phyloP scores from a whole-genome alignment of 2,329 filamentous ascomycete genomes.

The Fusarium sulawesiense region DNA sequence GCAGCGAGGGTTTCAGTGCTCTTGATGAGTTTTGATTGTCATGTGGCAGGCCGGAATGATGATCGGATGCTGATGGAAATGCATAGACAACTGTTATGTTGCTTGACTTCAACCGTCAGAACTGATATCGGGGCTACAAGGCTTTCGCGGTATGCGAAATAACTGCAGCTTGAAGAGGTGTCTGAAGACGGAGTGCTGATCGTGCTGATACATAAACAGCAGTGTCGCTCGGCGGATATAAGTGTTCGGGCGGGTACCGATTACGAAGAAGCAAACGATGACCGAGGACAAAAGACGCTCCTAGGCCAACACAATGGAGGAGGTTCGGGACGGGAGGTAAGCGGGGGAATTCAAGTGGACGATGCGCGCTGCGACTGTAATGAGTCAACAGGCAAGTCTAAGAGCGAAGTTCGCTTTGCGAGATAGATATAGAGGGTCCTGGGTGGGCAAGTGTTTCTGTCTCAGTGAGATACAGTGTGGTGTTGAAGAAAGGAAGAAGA shows the following conservation, averaged over 20 bases:
- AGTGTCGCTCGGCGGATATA: conserved; percentile 51
- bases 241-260: conserved; percentile 44
- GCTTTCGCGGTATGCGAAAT: conserved; percentile 96
- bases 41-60: conserved; percentile 64
- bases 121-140: conserved; percentile 88
- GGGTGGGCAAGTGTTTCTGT: conserved; percentile 38
- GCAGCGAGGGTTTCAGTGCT: conserved; percentile 64
- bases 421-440: conserved; percentile 26
- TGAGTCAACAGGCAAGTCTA: conserved; percentile 44
- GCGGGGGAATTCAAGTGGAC: conserved; percentile 22
- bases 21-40: conserved; percentile 64
- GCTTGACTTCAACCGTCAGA: conserved; percentile 84
- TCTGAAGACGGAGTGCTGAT: conserved; percentile 89
- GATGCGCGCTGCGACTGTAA: conserved; percentile 45
- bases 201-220: conserved; percentile 99
- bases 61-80: conserved; percentile 63
- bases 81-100: conserved; percentile 65
- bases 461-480: conserved; percentile 43
- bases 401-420: conserved; percentile 38
- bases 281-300: conserved; percentile 25
- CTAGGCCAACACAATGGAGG: conserved; percentile 27
- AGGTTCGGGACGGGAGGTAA: conserved; percentile 23
- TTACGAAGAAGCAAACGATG: conserved; percentile 33
- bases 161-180: conserved; percentile 96
- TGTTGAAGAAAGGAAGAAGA: conserved; percentile 38